phyloP scores from a whole-genome alignment of 2,329 filamentous ascomycete genomes.

The Hypoxylon sp. region DNA sequence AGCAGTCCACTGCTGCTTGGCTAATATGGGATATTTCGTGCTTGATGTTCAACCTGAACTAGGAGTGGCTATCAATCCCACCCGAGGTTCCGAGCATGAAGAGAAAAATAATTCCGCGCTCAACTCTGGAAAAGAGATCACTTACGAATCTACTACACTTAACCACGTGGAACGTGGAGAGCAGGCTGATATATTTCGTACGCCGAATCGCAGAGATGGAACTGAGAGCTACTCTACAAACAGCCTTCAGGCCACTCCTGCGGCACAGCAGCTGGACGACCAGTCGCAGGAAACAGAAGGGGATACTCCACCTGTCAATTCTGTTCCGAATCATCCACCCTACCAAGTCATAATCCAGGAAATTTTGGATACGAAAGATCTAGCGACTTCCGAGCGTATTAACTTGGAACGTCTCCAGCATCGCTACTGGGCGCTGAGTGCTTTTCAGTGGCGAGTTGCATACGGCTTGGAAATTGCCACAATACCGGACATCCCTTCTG shows the following conservation, averaged over 20 bases:
- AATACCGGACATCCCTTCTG: not conserved
- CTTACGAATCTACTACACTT: not conserved
- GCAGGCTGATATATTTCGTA: not conserved
- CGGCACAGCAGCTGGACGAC: not conserved
- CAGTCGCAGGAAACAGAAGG: not conserved
- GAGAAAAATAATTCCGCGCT: not conserved
- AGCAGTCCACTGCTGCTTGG: not conserved
- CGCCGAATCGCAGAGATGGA: not conserved
- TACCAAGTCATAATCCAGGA: not conserved
- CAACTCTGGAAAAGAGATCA: not conserved
- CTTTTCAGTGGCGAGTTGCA: not conserved
- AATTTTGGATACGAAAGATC: not conserved
- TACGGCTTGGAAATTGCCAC: not conserved
- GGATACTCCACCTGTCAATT: not conserved
- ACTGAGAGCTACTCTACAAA: not conserved
- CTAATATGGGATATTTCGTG: slow-evolving; percentile 9
- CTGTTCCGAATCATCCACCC: not conserved
- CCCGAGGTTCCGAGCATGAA: no score
- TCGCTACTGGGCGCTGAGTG: not conserved
- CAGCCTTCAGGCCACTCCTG: not conserved
- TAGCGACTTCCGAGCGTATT: not conserved
- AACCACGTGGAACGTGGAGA: not conserved
- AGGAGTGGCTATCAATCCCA: not conserved
- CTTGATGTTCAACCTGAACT: slow-evolving; percentile 8
- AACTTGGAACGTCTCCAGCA: not conserved